phyloP scores from a whole-genome alignment of 768 basidiomycete species.

The Lentinus tigrinus region DNA sequence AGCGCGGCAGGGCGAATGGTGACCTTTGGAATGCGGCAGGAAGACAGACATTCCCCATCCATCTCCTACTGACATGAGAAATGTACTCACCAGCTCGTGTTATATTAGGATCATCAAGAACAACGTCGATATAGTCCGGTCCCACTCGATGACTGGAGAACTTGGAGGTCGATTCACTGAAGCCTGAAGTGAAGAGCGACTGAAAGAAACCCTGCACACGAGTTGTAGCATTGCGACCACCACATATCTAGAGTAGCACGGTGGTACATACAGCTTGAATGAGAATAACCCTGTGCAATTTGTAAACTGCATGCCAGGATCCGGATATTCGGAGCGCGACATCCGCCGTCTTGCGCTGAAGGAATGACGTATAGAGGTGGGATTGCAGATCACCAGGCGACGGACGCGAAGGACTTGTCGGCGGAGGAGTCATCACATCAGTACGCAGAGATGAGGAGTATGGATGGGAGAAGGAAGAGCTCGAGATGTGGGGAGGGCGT shows the following conservation, averaged over 20 bases:
- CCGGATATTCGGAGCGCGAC: constrained; percentile 69
- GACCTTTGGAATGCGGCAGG: neutral
- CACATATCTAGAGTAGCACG: neutral
- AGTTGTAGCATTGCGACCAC: neutral
- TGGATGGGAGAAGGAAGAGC: constrained; percentile 9
- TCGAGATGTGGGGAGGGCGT: neutral
- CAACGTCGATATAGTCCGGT: constrained; percentile 62
- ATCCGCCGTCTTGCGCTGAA: constrained; percentile 73
- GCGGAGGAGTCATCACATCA: constrained; percentile 16
- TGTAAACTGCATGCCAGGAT: constrained; percentile 72
- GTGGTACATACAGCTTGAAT: constrained; percentile 84
- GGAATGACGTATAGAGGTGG: constrained; percentile 75
- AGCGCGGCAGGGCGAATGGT: neutral
- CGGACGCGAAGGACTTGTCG: constrained; percentile 34
- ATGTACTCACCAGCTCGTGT: constrained; percentile 70
- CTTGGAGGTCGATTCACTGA: constrained; percentile 53
- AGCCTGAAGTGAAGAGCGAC: constrained; percentile 81
- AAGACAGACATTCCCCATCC: neutral
- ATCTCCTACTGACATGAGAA: neutral
- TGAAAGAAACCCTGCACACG: constrained; percentile 75
- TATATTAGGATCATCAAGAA: constrained; percentile 85
- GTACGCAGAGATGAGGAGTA: constrained; percentile 21
- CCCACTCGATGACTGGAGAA: constrained; percentile 22
- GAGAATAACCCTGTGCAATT: constrained; percentile 80
- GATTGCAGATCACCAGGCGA: constrained; percentile 61